Conservation (phyloP, 75 land plant species). For the Picea sitchensis region DNA sequence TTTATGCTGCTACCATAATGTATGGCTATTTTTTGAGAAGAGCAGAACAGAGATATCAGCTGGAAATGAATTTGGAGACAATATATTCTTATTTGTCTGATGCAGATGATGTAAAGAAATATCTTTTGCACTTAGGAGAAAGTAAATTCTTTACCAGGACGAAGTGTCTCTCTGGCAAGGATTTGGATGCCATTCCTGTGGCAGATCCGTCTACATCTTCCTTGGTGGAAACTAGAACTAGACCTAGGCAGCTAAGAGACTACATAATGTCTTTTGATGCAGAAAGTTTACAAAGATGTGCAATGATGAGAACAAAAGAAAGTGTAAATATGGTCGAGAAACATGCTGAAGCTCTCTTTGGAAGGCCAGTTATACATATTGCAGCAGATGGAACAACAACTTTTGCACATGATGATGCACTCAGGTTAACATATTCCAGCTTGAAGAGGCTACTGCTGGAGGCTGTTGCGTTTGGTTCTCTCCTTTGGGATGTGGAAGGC, state of each 20-base stretch:
- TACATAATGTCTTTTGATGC: conserved; percentile 60
- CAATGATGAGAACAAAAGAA: conserved; percentile 52
- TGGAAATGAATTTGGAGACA: conserved; percentile 36
- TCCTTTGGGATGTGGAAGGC: conserved; percentile 65
- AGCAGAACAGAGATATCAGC: conserved; percentile 37
- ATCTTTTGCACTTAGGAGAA: conserved; percentile 12
- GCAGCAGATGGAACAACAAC: conserved; percentile 18
- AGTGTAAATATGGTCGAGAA: conserved; percentile 45
- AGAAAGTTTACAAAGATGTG: conserved; percentile 47
- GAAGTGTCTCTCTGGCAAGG: conserved; percentile 8
- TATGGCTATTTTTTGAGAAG: conserved; percentile 77
- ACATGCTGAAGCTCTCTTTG: conserved; percentile 62
- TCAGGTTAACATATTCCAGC: conserved; percentile 43
- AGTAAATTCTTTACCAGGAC: not conserved
- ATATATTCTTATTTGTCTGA: conserved; percentile 2
- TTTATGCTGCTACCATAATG: conserved; percentile 64
- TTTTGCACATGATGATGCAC: conserved; percentile 21
- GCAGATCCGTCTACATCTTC: conserved; percentile 9
- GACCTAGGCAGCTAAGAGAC: conserved; percentile 19
- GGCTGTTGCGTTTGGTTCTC: conserved; percentile 70
- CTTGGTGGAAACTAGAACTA: conserved; percentile 10
- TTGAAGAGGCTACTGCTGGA: conserved; percentile 62
- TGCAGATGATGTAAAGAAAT: conserved; percentile 2
- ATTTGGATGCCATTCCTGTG: conserved; percentile 17
- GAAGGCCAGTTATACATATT: conserved; percentile 17